Evolutionary conservation across 352 stramenopile genomes (phyloP).

Genomic region (Pythium scleroteichum): DNA sequence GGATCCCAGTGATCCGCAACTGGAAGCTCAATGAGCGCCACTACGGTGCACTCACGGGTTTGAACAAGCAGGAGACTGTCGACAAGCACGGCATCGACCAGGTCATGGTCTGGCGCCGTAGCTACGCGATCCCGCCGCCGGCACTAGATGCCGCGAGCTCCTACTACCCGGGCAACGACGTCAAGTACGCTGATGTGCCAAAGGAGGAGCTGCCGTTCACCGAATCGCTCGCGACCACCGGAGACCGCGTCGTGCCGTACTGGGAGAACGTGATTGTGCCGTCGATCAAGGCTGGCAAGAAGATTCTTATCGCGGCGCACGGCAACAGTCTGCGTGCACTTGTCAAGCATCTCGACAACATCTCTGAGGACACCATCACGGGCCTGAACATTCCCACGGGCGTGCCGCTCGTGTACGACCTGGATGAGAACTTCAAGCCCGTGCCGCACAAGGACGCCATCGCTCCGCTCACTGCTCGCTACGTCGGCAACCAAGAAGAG

Average conservation of each 20-base stretch:
- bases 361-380: conserved; percentile 96
- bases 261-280: conserved; percentile 96
- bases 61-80: conserved; percentile 99
- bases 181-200: conserved; percentile 90
- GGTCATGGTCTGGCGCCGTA: conserved; percentile 97
- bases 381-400: conserved; percentile 97
- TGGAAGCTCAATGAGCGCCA: conserved; percentile 98
- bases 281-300: conserved; percentile 93
- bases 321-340: conserved; percentile 98
- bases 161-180: conserved; percentile 91
- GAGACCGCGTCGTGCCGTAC: conserved; percentile 95
- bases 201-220: conserved; percentile 92
- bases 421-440: conserved; percentile 97
- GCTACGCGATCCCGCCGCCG: conserved; percentile 97
- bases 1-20: conserved; percentile 93
- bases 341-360: conserved; percentile 98
- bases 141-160: conserved; percentile 82
- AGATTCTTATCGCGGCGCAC: conserved; percentile 96
- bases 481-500: conserved; percentile 95
- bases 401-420: conserved; percentile 95
- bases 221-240: conserved; percentile 92
- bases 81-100: conserved; percentile 98
- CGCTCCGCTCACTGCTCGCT: conserved; percentile 72
- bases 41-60: conserved; percentile 97
- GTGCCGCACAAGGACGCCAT: conserved; percentile 94